Evolutionary conservation across 2,329 filamentous ascomycete species (phyloP).

Genomic region (Epichloe scottii): DNA sequence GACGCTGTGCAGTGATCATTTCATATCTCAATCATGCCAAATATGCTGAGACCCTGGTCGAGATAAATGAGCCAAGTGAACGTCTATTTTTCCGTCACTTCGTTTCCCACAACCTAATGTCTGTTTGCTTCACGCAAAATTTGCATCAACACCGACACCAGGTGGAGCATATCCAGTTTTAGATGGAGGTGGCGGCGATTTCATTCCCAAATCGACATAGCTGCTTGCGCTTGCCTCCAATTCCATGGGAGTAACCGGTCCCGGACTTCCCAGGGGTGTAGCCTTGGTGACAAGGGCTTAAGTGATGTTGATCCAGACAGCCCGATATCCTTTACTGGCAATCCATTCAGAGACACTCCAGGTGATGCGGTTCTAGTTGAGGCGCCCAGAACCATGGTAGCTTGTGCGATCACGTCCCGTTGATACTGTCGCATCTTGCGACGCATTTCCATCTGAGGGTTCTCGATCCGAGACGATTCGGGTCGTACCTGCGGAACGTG

Average conservation of each 20-base stretch:
- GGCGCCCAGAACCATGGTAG: conserved; percentile 29
- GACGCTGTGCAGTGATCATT: background rate
- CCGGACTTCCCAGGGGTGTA: conserved; percentile 45
- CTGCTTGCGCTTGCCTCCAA: conserved; percentile 29
- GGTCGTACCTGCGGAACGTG: conserved; percentile 15
- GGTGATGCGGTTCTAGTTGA: conserved; percentile 14
- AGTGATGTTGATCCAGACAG: conserved; percentile 25
- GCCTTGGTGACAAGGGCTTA: conserved; percentile 36
- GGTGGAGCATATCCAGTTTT: background rate
- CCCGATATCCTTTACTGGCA: conserved; percentile 25
- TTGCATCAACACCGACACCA: background rate
- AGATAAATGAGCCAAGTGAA: background rate
- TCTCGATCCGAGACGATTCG: conserved; percentile 7
- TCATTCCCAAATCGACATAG: conserved; percentile 20
- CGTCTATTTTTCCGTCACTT: background rate
- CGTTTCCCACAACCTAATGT: background rate
- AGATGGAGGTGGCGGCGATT: background rate
- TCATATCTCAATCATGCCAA: background rate
- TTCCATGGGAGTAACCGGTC: conserved; percentile 50
- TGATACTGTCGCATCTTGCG: conserved; percentile 45
- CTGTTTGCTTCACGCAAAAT: background rate
- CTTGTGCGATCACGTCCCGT: conserved; percentile 48
- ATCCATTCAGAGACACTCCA: conserved; percentile 21
- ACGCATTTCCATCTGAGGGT: conserved; percentile 30
- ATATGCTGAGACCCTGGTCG: background rate